Base-by-base conservation (phyloP, 2,329 filamentous ascomycete species). In the Cladosporium sp. region DNA sequence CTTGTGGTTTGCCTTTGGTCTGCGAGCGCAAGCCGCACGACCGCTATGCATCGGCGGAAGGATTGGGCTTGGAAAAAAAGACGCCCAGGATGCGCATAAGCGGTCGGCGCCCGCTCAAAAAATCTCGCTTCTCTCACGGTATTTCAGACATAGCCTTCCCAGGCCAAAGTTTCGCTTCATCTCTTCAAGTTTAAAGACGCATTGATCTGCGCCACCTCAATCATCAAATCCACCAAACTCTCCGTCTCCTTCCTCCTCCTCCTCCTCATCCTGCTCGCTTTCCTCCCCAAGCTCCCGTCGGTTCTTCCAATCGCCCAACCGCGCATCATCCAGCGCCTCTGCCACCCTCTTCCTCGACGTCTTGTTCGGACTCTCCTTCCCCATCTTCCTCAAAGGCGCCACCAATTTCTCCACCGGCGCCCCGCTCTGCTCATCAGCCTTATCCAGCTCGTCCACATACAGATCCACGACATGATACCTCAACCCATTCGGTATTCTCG, bases 381-480 rank as follows among this genome's bases (percentile, higher is more conserved):
- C 73, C 62, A 89, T 67, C 42, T 65, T 73, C 65, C 79, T 75
- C 27, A 88, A 73, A 29, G 84, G 72, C 54, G 68, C 68, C 20
- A 83, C 72, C 47, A 88, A 55, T 27, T 63, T 65, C 50, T 76
- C 71, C 19, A 85, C 61, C 34, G 64, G 66, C 48, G 67, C 59
- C 44, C 68, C 65, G 54, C 68, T 62, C 36, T 68, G 62, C 30
- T 80, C 74, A 47, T 83, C 80, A 29, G 83, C 80, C 64, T 84
- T 85, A 69, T 91, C 87, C 61, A 91, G 70, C 76, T 96, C 91
- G 68, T 97, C 93, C 7, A 95, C 80, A 82, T 88, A 97, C 48
- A 97, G 80, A 72, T 99, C 93, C 56, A 95, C 70, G 12, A 91
- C 80, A 70, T 99, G 93, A 68, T 95, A 84, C 56, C 89, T 75